Conservation (phyloP, 495 filamentous ascomycete genomes). For the Xylaria longipes region DNA sequence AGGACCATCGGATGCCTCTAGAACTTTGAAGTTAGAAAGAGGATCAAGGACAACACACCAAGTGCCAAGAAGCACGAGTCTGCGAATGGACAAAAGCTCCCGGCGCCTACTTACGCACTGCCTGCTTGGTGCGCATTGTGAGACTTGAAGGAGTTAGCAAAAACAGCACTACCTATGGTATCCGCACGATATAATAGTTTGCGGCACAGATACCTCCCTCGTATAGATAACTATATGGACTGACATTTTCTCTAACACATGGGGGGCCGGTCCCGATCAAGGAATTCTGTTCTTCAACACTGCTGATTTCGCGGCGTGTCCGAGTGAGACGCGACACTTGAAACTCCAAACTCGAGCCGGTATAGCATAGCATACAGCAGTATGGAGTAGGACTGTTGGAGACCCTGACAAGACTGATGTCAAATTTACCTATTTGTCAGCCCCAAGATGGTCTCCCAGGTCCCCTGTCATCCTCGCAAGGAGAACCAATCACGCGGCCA, state of each 20-base stretch:
- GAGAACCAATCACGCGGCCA: constrained; percentile 8
- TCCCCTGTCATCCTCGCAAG: constrained; percentile 18
- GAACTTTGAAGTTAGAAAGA: neutral
- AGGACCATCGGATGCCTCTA: neutral
- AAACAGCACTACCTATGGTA: neutral
- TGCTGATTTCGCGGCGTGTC: neutral
- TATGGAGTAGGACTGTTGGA: neutral
- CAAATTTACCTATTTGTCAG: constrained; percentile 24
- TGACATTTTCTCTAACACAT: neutral
- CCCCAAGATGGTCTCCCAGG: neutral
- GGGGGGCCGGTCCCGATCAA: neutral
- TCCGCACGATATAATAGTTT: neutral
- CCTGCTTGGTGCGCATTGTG: neutral
- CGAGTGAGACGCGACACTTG: neutral
- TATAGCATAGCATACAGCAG: too few species aligned
- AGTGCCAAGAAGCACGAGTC: constrained; percentile 3
- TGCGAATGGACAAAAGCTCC: neutral
- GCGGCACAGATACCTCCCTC: neutral
- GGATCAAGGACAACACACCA: constrained; percentile 1
- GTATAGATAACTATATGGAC: neutral
- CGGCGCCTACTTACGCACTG: neutral
- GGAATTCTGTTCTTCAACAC: neutral
- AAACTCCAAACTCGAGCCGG: neutral
- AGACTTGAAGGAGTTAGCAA: neutral
- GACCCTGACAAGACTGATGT: neutral